These are phyloP conservation scores for Penicillium sp. DNA, from an alignment of 2,329 filamentous ascomycete genomes.

Conservation along the genomic window DNA sequence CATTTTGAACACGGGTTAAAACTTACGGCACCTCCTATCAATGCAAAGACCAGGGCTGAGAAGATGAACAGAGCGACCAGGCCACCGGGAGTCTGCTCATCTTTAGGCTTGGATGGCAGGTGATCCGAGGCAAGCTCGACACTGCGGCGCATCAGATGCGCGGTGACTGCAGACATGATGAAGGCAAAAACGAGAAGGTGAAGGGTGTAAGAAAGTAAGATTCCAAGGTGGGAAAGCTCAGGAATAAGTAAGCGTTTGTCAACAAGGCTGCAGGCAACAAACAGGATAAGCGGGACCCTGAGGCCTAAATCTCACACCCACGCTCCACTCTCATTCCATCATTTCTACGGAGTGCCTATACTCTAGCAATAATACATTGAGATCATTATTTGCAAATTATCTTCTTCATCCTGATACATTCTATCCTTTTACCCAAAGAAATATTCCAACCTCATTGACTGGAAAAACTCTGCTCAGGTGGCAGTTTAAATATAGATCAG, in stretches of 20 bases:
- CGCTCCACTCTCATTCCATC: background rate
- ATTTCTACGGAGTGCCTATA: background rate
- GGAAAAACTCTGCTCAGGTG: background rate
- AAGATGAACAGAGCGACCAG: conserved; percentile 30
- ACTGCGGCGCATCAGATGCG: conserved; percentile 38
- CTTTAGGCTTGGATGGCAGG: conserved; percentile 19
- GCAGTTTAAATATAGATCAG: conserved; percentile 20
- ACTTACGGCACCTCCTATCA: conserved; percentile 30
- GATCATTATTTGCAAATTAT: background rate
- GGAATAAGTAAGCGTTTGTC: background rate
- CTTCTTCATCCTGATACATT: background rate
- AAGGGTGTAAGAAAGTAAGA: background rate
- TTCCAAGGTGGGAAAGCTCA: background rate
- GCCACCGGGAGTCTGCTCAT: conserved; percentile 21
- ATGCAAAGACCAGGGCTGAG: conserved; percentile 25
- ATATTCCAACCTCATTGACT: background rate
- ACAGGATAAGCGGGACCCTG: too few relatives aligned
- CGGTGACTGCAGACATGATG: conserved; percentile 31
- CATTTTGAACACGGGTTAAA: background rate
- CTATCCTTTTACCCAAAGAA: background rate
- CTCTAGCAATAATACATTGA: too few relatives aligned
- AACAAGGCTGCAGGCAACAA: conserved; percentile 9
- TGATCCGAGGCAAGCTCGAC: conserved; percentile 32
- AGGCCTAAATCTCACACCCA: background rate
- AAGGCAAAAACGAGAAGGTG: background rate